Base-by-base conservation (phyloP, 768 basidiomycete genomes). In the Amanita subjunquillea region DNA sequence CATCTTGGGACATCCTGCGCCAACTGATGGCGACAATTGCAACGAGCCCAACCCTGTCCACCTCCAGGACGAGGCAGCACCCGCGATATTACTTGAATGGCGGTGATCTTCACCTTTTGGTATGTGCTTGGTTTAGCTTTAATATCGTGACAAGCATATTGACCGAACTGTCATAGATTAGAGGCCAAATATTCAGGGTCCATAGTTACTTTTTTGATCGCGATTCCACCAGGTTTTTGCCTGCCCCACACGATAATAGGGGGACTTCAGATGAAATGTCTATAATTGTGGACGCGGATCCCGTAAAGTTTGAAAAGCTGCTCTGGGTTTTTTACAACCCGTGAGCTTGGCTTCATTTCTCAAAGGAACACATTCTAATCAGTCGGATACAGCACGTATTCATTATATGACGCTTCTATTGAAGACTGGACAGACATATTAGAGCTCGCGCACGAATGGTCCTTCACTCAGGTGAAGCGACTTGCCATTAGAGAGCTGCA, bases 291-390 rank as follows among this genome's bases (percentile, higher is more conserved):
- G 69, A 72, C 15, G 67, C 71, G 8, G 71, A 69, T 23, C 67
- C 70, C 0, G 64, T 68, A 4, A 79, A 82, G 20, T 80, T 83
- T 50, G 69, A 73, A 13, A 72, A 73, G 0, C 76, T 84, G 43
- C 62, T 82, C 0, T 83, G 77, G 77, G 72, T 83, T 0, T 80
- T 84, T 46, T 85, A 85, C 48, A 81, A 82, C 49, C 68, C 72
- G 83, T 83, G 55, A 51, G 78, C 68, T 22, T 37, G 27, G 7
- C 6, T 30, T 36, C 4, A 12, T 44, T 34, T 23, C 4, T 10
- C 15, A 7, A 29, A 4, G n/a, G 6, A n/a, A 17, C 32, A 6
- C 8, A 29, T 30, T 51, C 17, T 43, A 9, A 51, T 15, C n/a
- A 8, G 29, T 23, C 36, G 54, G 6, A 13, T 50, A 0, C 57